Conservation (phyloP, 2,329 filamentous ascomycete genomes). For the Ceratocystis diversiconidia region DNA sequence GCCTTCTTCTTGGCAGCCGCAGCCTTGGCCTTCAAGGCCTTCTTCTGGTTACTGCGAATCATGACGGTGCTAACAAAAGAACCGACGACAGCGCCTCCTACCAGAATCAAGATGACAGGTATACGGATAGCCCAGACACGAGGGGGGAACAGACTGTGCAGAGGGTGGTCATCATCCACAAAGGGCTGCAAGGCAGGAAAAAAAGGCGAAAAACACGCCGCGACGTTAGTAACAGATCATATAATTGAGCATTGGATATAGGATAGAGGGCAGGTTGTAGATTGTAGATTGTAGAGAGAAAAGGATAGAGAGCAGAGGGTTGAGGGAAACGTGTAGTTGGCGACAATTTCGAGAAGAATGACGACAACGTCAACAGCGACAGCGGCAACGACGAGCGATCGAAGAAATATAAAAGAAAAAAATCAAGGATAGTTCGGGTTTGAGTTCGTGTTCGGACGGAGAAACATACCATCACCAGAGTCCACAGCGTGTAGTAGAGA, state of each 20-base stretch:
- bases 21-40: slow-evolving; percentile 82
- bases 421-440: too few species aligned
- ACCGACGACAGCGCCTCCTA: slow-evolving; percentile 85
- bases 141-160: slow-evolving; percentile 89
- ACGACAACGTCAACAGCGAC: slow-evolving; percentile 6
- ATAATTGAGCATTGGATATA: background rate
- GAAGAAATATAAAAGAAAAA: background rate
- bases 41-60: slow-evolving; percentile 98
- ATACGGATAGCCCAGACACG: slow-evolving; percentile 98
- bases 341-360: too few species aligned
- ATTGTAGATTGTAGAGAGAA: background rate
- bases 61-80: slow-evolving; percentile 94
- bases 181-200: slow-evolving; percentile 54
- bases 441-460: background rate
- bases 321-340: background rate
- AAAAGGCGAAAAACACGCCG: background rate
- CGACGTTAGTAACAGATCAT: too few species aligned
- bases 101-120: slow-evolving; percentile 85
- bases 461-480: slow-evolving; percentile 71
- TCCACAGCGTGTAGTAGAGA: slow-evolving; percentile 94
- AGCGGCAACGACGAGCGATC: slow-evolving; percentile 11
- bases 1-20: slow-evolving; percentile 70
- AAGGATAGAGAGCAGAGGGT: slow-evolving; percentile 17
- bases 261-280: background rate
- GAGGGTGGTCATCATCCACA: slow-evolving; percentile 83